Conservation (phyloP, 2,329 filamentous ascomycete genomes). For the Talaromyces sp. region DNA sequence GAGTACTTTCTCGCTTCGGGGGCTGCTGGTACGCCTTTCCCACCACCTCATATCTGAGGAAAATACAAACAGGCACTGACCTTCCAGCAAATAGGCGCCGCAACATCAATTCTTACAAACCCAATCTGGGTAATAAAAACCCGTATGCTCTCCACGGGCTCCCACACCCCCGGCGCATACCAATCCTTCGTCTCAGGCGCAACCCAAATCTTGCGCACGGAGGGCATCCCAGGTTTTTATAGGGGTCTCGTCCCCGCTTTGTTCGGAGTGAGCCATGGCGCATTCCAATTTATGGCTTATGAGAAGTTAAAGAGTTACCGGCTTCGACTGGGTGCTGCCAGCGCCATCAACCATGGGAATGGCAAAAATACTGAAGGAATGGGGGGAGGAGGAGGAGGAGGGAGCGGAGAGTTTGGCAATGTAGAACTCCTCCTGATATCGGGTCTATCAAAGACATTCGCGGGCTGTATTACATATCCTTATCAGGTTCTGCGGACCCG, state of each 20-base stretch:
- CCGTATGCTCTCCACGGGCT: conserved; percentile 86
- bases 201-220: conserved; percentile 61
- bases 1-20: conserved; percentile 82
- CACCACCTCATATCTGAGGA: not conserved
- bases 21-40: conserved; percentile 46
- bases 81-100: conserved; percentile 49
- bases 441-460: conserved; percentile 77
- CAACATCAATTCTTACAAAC: conserved; percentile 79
- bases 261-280: conserved; percentile 85
- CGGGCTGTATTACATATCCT: conserved; percentile 87
- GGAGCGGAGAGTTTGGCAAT: conserved; percentile 55
- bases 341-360: conserved; percentile 17
- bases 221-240: conserved; percentile 81
- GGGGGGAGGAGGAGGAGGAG: not conserved
- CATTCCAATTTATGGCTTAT: conserved; percentile 94
- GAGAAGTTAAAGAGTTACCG: conserved; percentile 68
- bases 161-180: conserved; percentile 73
- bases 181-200: conserved; percentile 70
- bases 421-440: conserved; percentile 78
- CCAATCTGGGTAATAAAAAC: conserved; percentile 99
- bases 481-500: conserved; percentile 89
- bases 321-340: conserved; percentile 31
- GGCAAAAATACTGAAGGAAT: too few species aligned
- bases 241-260: conserved; percentile 78
- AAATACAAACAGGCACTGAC: not conserved